A percentile compares a stretch with the other conserved stretches of the same genome.
phyloP scores from a whole-genome alignment of 2,329 filamentous ascomycete genomes.

The Pseudocercospora ulei region DNA sequence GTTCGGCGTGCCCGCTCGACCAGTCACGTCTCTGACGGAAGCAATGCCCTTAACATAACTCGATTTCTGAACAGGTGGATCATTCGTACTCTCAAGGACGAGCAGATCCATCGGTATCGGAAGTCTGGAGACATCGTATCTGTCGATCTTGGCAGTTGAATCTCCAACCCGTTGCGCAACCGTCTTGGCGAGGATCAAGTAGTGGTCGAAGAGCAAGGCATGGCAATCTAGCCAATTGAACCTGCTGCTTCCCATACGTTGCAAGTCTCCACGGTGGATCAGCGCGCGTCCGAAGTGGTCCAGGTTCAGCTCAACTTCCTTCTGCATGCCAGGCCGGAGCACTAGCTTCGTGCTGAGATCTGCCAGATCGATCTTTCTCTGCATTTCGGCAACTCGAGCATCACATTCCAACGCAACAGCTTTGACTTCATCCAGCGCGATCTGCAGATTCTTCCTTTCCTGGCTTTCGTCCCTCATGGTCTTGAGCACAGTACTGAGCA shows the following conservation, averaged over 20 bases:
- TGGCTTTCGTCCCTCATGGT: slow-evolving; percentile 76
- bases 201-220: slow-evolving; percentile 90
- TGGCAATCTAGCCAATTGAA: slow-evolving; percentile 93
- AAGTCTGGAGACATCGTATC: slow-evolving; percentile 88
- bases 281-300: slow-evolving; percentile 89
- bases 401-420: slow-evolving; percentile 84
- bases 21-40: slow-evolving; percentile 52
- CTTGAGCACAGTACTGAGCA: slow-evolving; percentile 72
- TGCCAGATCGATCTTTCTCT: slow-evolving; percentile 78
- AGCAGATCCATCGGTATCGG: slow-evolving; percentile 95
- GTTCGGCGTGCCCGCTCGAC: slow-evolving; percentile 21
- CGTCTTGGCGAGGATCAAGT: slow-evolving; percentile 77
- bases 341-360: slow-evolving; percentile 77
- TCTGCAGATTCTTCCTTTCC: slow-evolving; percentile 73
- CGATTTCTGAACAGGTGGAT: slow-evolving; percentile 76
- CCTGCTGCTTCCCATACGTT: slow-evolving; percentile 75
- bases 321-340: slow-evolving; percentile 76
- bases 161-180: slow-evolving; percentile 58
- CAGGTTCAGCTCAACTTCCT: slow-evolving; percentile 70
- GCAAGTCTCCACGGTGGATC: slow-evolving; percentile 78
- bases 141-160: slow-evolving; percentile 59
- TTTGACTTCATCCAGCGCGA: slow-evolving; percentile 86
- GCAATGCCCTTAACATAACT: slow-evolving; percentile 58
- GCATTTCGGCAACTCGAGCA: slow-evolving; percentile 80
- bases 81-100: slow-evolving; percentile 82